These are phyloP conservation scores for Brassica incana DNA, from an alignment of 345 rosid genomes.

Conservation along the genomic window DNA sequence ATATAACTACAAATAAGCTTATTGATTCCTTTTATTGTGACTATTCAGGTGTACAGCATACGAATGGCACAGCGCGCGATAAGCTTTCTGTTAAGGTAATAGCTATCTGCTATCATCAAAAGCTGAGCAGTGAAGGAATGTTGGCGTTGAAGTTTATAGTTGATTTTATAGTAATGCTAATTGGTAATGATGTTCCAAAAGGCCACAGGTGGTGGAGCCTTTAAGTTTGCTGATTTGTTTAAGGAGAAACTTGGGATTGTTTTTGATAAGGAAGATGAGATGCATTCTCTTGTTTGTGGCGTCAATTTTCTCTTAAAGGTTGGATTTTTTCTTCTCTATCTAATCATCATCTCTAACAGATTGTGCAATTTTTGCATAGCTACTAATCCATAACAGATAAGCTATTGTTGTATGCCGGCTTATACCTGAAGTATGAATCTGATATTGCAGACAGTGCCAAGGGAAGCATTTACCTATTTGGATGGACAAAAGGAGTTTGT, in stretches of 20 bases:
- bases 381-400: neutral
- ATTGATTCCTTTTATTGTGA: neutral
- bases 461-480: slow-evolving; percentile 75
- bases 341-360: neutral
- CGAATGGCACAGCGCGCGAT: slow-evolving; percentile 36
- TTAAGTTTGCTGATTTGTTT: slow-evolving; percentile 85
- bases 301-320: slow-evolving; percentile 97
- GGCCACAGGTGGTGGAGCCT: slow-evolving; percentile 99
- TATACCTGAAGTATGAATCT: slow-evolving; percentile 5
- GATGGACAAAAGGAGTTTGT: slow-evolving; percentile 69
- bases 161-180: neutral
- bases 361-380: neutral
- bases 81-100: slow-evolving; percentile 69
- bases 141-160: neutral
- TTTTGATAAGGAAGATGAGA: slow-evolving; percentile 93
- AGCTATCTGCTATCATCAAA: neutral
- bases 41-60: slow-evolving; percentile 61
- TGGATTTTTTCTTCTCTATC: neutral
- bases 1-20: neutral
- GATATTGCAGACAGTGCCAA: slow-evolving; percentile 61
- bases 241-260: slow-evolving; percentile 78
- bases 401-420: neutral
- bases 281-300: slow-evolving; percentile 93
- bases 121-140: slow-evolving; percentile 24
- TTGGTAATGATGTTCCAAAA: slow-evolving; percentile 30